Percentiles rank a stretch among this genome's conserved stretches.
phyloP scores from a whole-genome alignment of 768 basidiomycete species.

The Trametes gibbosa region DNA sequence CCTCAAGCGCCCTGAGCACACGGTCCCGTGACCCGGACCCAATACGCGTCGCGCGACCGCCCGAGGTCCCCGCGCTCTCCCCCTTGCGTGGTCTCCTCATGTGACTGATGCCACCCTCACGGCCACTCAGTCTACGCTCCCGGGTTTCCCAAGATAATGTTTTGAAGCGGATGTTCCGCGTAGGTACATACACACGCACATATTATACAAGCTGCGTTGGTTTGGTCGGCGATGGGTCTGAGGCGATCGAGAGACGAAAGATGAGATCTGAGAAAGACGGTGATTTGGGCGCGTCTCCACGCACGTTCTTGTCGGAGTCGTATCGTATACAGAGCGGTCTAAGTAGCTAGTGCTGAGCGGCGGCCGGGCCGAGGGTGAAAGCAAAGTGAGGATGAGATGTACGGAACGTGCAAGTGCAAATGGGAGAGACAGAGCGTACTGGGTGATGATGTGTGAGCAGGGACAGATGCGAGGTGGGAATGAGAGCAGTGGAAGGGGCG shows the following conservation, averaged over 20 bases:
- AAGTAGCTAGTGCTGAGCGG: not conserved
- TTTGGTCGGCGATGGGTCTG: no score
- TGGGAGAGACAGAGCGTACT: not conserved
- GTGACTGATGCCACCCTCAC: no score
- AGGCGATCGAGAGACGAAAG: no score
- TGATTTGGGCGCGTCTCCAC: not conserved
- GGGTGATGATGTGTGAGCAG: slow-evolving; percentile 1
- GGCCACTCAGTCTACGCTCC: not conserved
- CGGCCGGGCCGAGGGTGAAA: not conserved
- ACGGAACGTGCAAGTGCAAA: not conserved
- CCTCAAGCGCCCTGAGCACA: not conserved
- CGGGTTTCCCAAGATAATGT: slow-evolving; percentile 7
- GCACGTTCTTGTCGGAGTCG: not conserved
- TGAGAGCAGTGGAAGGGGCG: not conserved
- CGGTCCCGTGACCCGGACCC: slow-evolving; percentile 7
- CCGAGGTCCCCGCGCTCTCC: not conserved
- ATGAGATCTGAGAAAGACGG: not conserved
- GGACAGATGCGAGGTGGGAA: not conserved
- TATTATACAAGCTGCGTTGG: slow-evolving; percentile 10
- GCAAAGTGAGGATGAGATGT: not conserved
- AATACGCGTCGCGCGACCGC: not conserved
- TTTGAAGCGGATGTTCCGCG: not conserved
- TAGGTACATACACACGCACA: slow-evolving; percentile 1
- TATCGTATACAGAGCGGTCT: slow-evolving; percentile 10
- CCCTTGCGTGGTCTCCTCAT: no score